These are phyloP conservation scores for Wickerhamomyces alni DNA, from an alignment of 805 yeast species.

Conservation along the genomic window DNA sequence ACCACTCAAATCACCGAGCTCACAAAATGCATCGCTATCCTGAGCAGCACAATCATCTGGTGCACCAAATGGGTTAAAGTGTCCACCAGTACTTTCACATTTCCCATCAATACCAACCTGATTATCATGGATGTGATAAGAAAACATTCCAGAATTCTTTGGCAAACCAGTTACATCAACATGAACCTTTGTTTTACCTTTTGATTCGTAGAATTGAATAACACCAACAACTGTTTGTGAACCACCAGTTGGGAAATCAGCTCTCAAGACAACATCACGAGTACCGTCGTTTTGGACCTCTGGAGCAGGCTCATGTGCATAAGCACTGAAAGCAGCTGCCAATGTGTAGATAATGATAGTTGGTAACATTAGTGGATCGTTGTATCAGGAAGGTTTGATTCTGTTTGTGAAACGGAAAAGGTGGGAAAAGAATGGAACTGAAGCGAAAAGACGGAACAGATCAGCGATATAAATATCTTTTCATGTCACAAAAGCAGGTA, in stretches of 20 bases:
- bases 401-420: neutral
- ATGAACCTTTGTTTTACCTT: constrained; percentile 58
- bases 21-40: constrained; percentile 50
- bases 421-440: too few relatives aligned
- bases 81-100: constrained; percentile 51
- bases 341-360: constrained; percentile 6
- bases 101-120: constrained; percentile 44
- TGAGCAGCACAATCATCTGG: constrained; percentile 44
- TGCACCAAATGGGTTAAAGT: constrained; percentile 62
- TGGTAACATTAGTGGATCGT: constrained; percentile 7
- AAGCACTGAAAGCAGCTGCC: constrained; percentile 7
- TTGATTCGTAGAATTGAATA: constrained; percentile 53
- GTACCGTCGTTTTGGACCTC: constrained; percentile 16
- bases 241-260: constrained; percentile 24
- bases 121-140: constrained; percentile 60
- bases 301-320: constrained; percentile 11
- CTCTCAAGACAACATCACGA: constrained; percentile 23
- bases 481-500: too few relatives aligned
- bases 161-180: constrained; percentile 71
- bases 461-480: too few relatives aligned
- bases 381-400: neutral
- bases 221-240: constrained; percentile 40
- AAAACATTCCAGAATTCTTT: constrained; percentile 57
- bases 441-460: too few relatives aligned
- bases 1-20: constrained; percentile 73